phyloP scores from a whole-genome alignment of 2,329 filamentous ascomycete species.

The Colletotrichum tropicicola region DNA sequence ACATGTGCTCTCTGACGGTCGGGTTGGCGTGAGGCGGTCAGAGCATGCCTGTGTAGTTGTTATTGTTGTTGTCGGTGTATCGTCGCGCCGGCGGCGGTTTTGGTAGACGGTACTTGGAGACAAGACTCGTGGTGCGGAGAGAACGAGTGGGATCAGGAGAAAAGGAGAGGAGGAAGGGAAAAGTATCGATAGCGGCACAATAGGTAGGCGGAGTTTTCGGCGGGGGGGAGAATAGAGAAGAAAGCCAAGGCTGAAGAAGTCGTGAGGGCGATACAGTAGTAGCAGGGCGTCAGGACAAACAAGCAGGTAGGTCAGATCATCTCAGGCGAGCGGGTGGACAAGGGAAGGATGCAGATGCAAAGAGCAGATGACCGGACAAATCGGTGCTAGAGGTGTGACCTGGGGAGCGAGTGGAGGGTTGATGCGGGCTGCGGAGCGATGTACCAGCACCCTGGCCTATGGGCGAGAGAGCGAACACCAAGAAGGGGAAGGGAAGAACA shows the following conservation, averaged over 20 bases:
- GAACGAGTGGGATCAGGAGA: background rate
- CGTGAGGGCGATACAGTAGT: background rate
- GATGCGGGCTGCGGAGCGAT: background rate
- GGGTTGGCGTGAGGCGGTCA: constrained; percentile 13
- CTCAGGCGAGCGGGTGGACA: background rate
- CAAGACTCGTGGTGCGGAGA: background rate
- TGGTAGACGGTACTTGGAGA: background rate
- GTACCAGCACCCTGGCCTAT: background rate
- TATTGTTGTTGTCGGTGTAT: background rate
- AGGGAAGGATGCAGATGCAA: constrained; percentile 17
- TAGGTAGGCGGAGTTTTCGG: too few species aligned
- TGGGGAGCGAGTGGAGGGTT: constrained; percentile 4
- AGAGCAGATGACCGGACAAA: constrained; percentile 27
- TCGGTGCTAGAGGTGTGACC: background rate
- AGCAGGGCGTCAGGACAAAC: background rate
- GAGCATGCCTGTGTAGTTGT: constrained; percentile 17
- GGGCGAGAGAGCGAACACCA: background rate
- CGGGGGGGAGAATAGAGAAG: too few species aligned
- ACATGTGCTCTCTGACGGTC: constrained; percentile 22
- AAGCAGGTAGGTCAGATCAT: constrained; percentile 3
- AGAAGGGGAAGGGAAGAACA: constrained; percentile 25
- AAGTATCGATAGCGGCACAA: too few species aligned
- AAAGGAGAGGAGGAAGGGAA: background rate
- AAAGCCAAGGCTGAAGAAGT: background rate
- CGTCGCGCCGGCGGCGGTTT: constrained; percentile 5